A percentile compares a stretch with the other conserved stretches of the same genome.
phyloP scores from a whole-genome alignment of 1,139 yeast genomes.

The Nadsonia commutata region DNA sequence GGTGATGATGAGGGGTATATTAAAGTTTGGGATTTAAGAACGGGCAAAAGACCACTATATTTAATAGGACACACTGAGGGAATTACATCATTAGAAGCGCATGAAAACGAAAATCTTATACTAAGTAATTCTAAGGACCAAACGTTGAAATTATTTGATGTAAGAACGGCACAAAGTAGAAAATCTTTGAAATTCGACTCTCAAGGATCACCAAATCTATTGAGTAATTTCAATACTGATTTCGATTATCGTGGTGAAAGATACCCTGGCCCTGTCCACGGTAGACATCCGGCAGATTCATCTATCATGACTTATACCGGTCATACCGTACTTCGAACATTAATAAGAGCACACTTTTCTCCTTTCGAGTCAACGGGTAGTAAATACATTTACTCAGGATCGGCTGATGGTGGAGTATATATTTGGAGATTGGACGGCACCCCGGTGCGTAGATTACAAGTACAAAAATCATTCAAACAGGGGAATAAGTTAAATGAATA shows the following conservation, averaged over 20 bases:
- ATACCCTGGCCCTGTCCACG: slow-evolving; percentile 14
- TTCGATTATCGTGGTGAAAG: slow-evolving; percentile 18
- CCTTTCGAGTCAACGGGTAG: slow-evolving; percentile 18
- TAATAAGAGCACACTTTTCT: slow-evolving; percentile 22
- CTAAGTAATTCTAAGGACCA: slow-evolving; percentile 22
- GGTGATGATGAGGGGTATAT: slow-evolving; percentile 77
- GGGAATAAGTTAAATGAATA: not conserved
- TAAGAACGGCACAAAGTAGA: slow-evolving; percentile 12
- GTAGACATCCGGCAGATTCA: slow-evolving; percentile 16
- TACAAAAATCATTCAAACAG: not conserved
- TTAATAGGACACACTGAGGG: slow-evolving; percentile 59
- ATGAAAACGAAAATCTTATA: slow-evolving; percentile 18
- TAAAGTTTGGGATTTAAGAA: slow-evolving; percentile 67
- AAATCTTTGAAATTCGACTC: slow-evolving; percentile 9
- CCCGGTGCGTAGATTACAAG: slow-evolving; percentile 10
- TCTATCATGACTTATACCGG: slow-evolving; percentile 22
- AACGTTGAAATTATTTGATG: slow-evolving; percentile 22
- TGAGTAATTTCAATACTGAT: slow-evolving; percentile 9
- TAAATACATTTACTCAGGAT: slow-evolving; percentile 22
- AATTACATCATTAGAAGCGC: slow-evolving; percentile 19
- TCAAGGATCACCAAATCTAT: slow-evolving; percentile 5
- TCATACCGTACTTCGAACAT: slow-evolving; percentile 19
- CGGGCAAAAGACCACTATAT: slow-evolving; percentile 39
- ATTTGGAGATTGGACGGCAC: slow-evolving; percentile 22
- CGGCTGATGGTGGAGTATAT: slow-evolving; percentile 18